Percentiles rank a stretch among this genome's conserved stretches.
Conservation (phyloP, 768 basidiomycete species). For the Wakefieldia striispora region DNA sequence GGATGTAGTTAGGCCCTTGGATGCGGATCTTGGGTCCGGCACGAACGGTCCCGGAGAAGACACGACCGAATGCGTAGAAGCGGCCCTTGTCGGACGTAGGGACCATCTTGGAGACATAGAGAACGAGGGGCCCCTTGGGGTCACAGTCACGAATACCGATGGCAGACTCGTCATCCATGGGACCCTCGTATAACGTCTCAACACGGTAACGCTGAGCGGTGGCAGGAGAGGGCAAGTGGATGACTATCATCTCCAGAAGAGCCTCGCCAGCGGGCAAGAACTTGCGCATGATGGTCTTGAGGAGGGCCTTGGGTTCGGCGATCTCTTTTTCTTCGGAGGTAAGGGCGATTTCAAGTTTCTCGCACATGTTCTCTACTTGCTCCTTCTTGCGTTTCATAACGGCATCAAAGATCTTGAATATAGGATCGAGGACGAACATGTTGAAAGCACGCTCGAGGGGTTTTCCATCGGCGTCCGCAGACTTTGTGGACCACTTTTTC, state of each 20-base stretch:
- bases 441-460: slow-evolving; percentile 98
- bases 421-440: slow-evolving; percentile 97
- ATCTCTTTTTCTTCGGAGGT: slow-evolving; percentile 85
- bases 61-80: slow-evolving; percentile 99
- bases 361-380: slow-evolving; percentile 73
- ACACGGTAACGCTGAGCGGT: slow-evolving; percentile 99
- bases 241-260: slow-evolving; percentile 99
- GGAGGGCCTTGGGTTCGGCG: slow-evolving; percentile 84
- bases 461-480: slow-evolving; percentile 76
- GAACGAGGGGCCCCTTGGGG: slow-evolving; percentile 92
- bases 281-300: slow-evolving; percentile 98
- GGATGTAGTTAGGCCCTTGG: slow-evolving; percentile 98
- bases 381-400: slow-evolving; percentile 99
- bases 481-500: slow-evolving; percentile 91
- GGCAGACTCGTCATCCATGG: slow-evolving; percentile 99
- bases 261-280: slow-evolving; percentile 99
- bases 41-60: slow-evolving; percentile 97
- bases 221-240: slow-evolving; percentile 95
- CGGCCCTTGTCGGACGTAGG: slow-evolving; percentile 99
- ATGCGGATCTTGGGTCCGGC: slow-evolving; percentile 99
- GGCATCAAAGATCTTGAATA: slow-evolving; percentile 97
- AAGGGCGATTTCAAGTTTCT: slow-evolving; percentile 95
- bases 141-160: slow-evolving; percentile 98
- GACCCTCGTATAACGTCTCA: slow-evolving; percentile 99
- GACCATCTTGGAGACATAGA: slow-evolving; percentile 99